Percentiles rank a stretch among this genome's conserved stretches.
These are phyloP conservation scores for Blastocystis sp. DNA, from an alignment of 352 stramenopile genomes.

Conservation along the genomic window DNA sequence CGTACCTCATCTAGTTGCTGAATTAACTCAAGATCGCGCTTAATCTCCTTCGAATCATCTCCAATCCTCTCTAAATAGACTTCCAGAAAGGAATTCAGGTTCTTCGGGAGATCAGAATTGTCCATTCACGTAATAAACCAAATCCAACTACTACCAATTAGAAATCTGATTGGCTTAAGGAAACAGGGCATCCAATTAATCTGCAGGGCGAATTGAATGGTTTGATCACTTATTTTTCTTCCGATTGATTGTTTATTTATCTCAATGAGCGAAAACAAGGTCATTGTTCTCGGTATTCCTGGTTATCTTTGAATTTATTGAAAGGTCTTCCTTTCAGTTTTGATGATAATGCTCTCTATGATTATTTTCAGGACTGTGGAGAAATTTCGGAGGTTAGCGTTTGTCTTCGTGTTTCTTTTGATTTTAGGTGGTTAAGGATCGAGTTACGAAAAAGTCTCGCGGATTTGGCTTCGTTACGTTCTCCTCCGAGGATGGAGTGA, in stretches of 20 bases:
- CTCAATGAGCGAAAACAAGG: constrained; percentile 44
- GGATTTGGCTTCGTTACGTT: constrained; percentile 49
- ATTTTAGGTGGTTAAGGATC: background rate
- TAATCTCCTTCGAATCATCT: constrained; percentile 51
- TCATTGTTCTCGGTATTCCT: constrained; percentile 42
- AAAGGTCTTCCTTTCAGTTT: constrained; percentile 30
- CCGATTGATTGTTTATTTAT: background rate
- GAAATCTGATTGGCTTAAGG: background rate
- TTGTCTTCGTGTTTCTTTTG: background rate
- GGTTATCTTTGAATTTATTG: background rate
- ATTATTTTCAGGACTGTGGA: constrained; percentile 51
- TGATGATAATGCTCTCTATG: constrained; percentile 31
- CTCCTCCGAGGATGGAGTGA: constrained; percentile 21
- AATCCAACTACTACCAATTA: background rate
- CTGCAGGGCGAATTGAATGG: background rate
- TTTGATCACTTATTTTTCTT: background rate
- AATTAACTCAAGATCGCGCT: constrained; percentile 40
- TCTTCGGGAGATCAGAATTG: background rate
- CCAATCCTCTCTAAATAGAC: constrained; percentile 60
- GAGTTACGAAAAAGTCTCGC: background rate
- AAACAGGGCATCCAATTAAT: background rate
- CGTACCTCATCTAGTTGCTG: constrained; percentile 39
- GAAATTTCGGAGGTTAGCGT: constrained; percentile 20
- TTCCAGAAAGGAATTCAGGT: constrained; percentile 54
- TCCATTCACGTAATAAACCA: background rate